Evolutionary conservation across 441 rosid species (phyloP), one percentile per base, ranked within the genome.

Genomic region (Macaranga tanarius): DNA sequence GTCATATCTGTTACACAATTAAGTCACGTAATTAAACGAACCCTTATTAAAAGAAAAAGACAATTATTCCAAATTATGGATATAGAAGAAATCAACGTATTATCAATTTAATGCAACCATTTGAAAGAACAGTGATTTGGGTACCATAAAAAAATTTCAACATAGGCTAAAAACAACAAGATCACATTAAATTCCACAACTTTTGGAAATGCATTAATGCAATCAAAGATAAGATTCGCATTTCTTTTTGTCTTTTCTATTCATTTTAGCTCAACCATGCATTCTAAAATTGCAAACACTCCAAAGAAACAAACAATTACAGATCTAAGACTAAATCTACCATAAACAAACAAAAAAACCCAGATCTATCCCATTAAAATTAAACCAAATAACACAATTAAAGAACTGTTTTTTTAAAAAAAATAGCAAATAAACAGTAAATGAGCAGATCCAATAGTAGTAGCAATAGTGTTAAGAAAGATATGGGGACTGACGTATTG

Each of bases 1-100:
- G 13, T 86, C 96, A 71, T 92, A 93, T 73, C 93, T 89, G 81
- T 73, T 56, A 70, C 34, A 57, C 20, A 75, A 62, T 71, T 26
- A 55, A 74, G 54, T 7, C 47, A 40, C 20, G 45, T 5, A 40
- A 48, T 48, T 15, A 51, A 51, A 51, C 20, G 8, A 17, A 3
- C 0, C 17, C 17, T 51, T 7, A 16, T 17, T 2, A 0, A 1
- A 51, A 51, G 0, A 28, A 28, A 28, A 28, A 28, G 3, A 28
- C 1, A 28, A 28, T n/a, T n/a, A n/a, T n/a, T n/a, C n/a, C 31
- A 28, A 28, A 28, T 28, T 28, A 28, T 28, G 1, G 31, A 28
- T 28, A 28, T 28, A 28, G 31, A 28, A 28, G 31, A 28, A n/a
- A n/a, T n/a, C n/a, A n/a, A n/a, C n/a, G n/a, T n/a, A n/a, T n/a